Evolutionary conservation across 2,329 filamentous ascomycete species (phyloP).

Genomic region (Trichoderma arundinaceum): DNA sequence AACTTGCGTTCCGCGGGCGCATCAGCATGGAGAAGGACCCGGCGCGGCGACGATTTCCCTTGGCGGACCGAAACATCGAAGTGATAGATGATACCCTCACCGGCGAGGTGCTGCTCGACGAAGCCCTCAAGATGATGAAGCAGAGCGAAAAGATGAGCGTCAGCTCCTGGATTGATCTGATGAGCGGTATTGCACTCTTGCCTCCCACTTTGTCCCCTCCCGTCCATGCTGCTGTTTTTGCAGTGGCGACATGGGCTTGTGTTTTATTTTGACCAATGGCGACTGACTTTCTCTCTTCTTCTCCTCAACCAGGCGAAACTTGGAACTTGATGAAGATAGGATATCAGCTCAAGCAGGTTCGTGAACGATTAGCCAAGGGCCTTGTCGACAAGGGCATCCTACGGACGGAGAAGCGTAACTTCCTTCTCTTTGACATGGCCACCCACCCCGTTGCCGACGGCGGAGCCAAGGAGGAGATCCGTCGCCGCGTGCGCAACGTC

Average conservation of each 20-base stretch:
- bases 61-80: slow-evolving; percentile 93
- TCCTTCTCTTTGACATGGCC: slow-evolving; percentile 99
- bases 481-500: slow-evolving; percentile 87
- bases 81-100: slow-evolving; percentile 96
- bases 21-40: slow-evolving; percentile 99
- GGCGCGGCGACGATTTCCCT: slow-evolving; percentile 85
- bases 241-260: not conserved
- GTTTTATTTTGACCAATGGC: slow-evolving; percentile 4
- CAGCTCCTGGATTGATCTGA: slow-evolving; percentile 96
- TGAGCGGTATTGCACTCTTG: slow-evolving; percentile 74
- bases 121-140: slow-evolving; percentile 99
- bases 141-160: slow-evolving; percentile 99
- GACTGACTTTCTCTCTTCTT: slow-evolving; percentile 12
- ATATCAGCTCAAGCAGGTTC: slow-evolving; percentile 98
- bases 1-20: slow-evolving; percentile 92
- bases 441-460: slow-evolving; percentile 97
- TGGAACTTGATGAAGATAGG: slow-evolving; percentile 99
- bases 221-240: not conserved
- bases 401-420: slow-evolving; percentile 98
- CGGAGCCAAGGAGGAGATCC: slow-evolving; percentile 96
- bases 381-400: slow-evolving; percentile 98
- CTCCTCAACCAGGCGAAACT: slow-evolving; percentile 74
- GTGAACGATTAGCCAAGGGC: slow-evolving; percentile 94
- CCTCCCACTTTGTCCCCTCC: not conserved
- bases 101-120: slow-evolving; percentile 94